These are phyloP conservation scores for Lodderomyces parapsilosis DNA, from an alignment of 1,139 yeast genomes.

Conservation along the genomic window DNA sequence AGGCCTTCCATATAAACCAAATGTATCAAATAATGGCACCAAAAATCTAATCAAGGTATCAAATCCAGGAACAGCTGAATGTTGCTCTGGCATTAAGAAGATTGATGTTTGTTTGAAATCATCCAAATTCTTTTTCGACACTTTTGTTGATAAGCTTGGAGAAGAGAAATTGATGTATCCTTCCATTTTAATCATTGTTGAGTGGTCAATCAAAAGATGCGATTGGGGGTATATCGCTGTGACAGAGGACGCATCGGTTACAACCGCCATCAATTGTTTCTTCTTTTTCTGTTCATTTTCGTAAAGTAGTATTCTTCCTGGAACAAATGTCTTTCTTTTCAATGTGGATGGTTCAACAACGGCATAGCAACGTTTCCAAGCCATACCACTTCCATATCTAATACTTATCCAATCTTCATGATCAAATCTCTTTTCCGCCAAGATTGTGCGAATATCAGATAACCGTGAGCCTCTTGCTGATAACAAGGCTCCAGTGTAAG, in stretches of 20 bases:
- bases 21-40: slow-evolving; percentile 82
- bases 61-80: slow-evolving; percentile 89
- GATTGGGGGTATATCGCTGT: slow-evolving; percentile 93
- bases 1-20: slow-evolving; percentile 90
- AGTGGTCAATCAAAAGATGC: slow-evolving; percentile 73
- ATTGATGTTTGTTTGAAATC: slow-evolving; percentile 76
- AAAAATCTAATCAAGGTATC: slow-evolving; percentile 89
- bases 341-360: slow-evolving; percentile 73
- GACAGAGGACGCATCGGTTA: slow-evolving; percentile 68
- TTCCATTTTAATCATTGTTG: slow-evolving; percentile 86
- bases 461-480: slow-evolving; percentile 85
- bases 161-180: slow-evolving; percentile 69
- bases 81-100: slow-evolving; percentile 93
- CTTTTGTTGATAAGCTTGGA: slow-evolving; percentile 34
- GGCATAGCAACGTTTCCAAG: slow-evolving; percentile 93
- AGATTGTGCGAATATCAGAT: slow-evolving; percentile 80
- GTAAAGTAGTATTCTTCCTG: slow-evolving; percentile 62
- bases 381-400: slow-evolving; percentile 95
- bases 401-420: slow-evolving; percentile 96
- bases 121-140: slow-evolving; percentile 43
- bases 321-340: slow-evolving; percentile 46
- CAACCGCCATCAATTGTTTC: slow-evolving; percentile 77
- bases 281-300: slow-evolving; percentile 70
- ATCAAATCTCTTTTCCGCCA: slow-evolving; percentile 80
- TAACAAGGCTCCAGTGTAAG: slow-evolving; percentile 90